phyloP scores from a whole-genome alignment of 495 filamentous ascomycete species.

The Aspergillus asperescens region DNA sequence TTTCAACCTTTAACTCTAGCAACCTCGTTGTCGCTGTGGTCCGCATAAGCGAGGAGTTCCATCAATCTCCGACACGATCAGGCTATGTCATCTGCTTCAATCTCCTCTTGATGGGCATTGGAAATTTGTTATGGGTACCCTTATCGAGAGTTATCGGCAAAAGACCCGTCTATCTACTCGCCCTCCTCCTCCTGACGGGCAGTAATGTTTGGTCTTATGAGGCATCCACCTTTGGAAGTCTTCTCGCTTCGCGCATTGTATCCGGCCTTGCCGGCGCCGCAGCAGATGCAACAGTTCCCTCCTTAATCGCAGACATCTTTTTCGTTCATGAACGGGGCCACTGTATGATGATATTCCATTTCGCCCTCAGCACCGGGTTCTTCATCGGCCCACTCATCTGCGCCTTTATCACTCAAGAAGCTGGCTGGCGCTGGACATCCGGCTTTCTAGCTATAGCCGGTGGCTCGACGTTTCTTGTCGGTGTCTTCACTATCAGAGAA shows the following conservation, averaged over 20 bases:
- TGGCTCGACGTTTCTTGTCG: slow-evolving; percentile 15
- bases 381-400: slow-evolving; percentile 33
- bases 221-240: slow-evolving; percentile 22
- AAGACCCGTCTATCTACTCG: slow-evolving; percentile 28
- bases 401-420: slow-evolving; percentile 27
- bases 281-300: slow-evolving; percentile 25
- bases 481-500: slow-evolving; percentile 27
- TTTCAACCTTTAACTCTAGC: slow-evolving; percentile 31
- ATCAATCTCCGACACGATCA: slow-evolving; percentile 19
- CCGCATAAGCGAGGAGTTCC: slow-evolving; percentile 26
- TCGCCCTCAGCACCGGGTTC: slow-evolving; percentile 27
- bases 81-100: slow-evolving; percentile 29
- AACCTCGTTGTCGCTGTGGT: slow-evolving; percentile 32
- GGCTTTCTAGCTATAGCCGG: slow-evolving; percentile 26
- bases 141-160: slow-evolving; percentile 29
- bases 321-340: slow-evolving; percentile 30
- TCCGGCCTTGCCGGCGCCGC: slow-evolving; percentile 27
- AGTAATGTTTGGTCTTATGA: slow-evolving; percentile 30
- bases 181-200: slow-evolving; percentile 23
- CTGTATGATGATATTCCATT: slow-evolving; percentile 34
- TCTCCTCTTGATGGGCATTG: slow-evolving; percentile 30
- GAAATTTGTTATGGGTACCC: slow-evolving; percentile 31
- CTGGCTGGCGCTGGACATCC: slow-evolving; percentile 33
- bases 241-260: slow-evolving; percentile 28
- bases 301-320: slow-evolving; percentile 31